Evolutionary conservation across 352 stramenopile species (phyloP).

Genomic region (Thraustotheca clavata): DNA sequence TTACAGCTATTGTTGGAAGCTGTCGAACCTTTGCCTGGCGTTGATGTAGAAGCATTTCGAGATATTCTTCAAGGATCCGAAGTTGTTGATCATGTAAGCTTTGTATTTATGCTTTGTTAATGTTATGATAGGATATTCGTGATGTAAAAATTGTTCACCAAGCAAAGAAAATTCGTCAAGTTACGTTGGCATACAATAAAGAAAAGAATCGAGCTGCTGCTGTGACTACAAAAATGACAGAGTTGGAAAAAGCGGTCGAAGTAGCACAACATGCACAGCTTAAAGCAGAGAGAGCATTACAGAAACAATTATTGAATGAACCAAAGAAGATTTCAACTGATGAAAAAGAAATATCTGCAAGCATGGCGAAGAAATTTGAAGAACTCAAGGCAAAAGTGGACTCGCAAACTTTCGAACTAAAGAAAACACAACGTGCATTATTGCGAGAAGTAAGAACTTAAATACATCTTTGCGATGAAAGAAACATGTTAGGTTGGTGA

Average conservation of each 20-base stretch:
- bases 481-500: conserved; percentile 31
- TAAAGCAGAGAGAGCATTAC: conserved; percentile 47
- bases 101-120: not conserved
- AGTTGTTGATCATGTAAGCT: conserved; percentile 40
- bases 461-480: conserved; percentile 28
- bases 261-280: conserved; percentile 27
- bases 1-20: conserved; percentile 64
- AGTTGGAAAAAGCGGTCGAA: conserved; percentile 1
- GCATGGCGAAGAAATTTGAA: conserved; percentile 54
- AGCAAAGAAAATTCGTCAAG: conserved; percentile 47
- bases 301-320: conserved; percentile 7
- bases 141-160: conserved; percentile 75
- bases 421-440: conserved; percentile 60
- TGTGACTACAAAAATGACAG: not conserved
- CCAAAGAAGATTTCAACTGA: not conserved
- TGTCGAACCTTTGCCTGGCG: conserved; percentile 47
- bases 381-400: conserved; percentile 52
- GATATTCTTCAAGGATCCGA: conserved; percentile 59
- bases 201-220: conserved; percentile 4
- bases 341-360: conserved; percentile 20
- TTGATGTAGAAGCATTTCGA: conserved; percentile 40
- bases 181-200: conserved; percentile 30
- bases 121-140: conserved; percentile 44
- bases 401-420: conserved; percentile 47
- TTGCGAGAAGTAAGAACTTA: conserved; percentile 33